Conservation (phyloP, 306 rosid species). For the Dalbergia cultrata region DNA sequence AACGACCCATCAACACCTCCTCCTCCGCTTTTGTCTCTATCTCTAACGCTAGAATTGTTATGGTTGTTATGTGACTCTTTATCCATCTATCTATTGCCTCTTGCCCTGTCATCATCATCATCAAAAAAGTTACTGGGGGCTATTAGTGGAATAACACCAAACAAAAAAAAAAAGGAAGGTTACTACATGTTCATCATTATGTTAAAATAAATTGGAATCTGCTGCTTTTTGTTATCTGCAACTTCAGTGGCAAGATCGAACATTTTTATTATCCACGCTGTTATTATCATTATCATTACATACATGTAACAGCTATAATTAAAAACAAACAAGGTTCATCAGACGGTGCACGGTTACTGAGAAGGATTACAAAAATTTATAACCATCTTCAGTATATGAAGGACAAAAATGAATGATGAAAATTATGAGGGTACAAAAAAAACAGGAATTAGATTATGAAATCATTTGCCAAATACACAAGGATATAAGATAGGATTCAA, state of each 20-base stretch:
- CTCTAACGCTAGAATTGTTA: conserved; percentile 33
- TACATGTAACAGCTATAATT: background rate
- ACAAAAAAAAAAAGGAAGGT: background rate
- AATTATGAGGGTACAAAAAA: background rate
- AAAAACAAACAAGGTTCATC: background rate
- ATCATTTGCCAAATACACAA: background rate
- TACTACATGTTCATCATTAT: conserved; percentile 23
- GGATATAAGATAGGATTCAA: background rate
- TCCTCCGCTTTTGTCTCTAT: conserved; percentile 54
- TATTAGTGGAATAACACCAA: conserved; percentile 41
- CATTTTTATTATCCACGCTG: no score
- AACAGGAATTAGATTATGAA: background rate
- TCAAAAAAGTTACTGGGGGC: conserved; percentile 40
- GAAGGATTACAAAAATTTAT: no score
- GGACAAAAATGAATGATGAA: background rate
- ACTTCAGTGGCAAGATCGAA: background rate
- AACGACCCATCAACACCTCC: conserved; percentile 55
- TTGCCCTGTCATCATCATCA: conserved; percentile 49
- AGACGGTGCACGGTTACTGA: no score
- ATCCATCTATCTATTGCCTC: conserved; percentile 62
- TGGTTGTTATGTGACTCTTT: conserved; percentile 51
- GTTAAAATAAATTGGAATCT: background rate
- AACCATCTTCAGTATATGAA: no score
- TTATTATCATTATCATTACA: no score
- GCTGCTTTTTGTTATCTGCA: background rate